Percentiles rank a stretch among this genome's conserved stretches.
These are phyloP conservation scores for Leishmania mexicana DNA, from an alignment of 208 protist genomes.

Conservation along the genomic window DNA sequence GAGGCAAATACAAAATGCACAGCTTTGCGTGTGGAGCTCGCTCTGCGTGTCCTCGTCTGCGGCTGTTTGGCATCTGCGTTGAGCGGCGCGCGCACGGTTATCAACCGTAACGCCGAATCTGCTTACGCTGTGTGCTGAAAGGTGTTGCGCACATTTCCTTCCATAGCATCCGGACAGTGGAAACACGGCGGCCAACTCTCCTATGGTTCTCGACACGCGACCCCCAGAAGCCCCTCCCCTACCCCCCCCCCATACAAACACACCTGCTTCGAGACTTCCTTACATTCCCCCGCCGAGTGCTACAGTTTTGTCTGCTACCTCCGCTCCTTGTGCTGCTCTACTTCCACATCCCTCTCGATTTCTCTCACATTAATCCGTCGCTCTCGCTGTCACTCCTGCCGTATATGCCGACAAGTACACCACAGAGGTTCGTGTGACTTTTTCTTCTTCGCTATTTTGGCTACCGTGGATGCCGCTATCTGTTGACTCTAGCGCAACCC, in stretches of 20 bases:
- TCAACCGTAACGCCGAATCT: neutral
- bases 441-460: neutral
- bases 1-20: neutral
- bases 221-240: neutral
- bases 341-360: neutral
- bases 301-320: neutral
- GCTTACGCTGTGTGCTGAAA: too few species aligned
- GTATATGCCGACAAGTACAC: neutral
- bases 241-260: too few species aligned
- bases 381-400: neutral
- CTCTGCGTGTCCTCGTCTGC: too few species aligned
- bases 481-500: constrained; percentile 19
- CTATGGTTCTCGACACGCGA: neutral
- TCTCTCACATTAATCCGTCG: neutral
- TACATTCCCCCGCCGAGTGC: neutral
- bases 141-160: neutral
- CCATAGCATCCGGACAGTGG: neutral
- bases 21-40: neutral
- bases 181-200: neutral
- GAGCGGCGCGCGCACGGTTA: too few species aligned
- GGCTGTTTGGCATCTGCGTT: neutral
- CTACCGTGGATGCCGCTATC: constrained; percentile 8
- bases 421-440: neutral
- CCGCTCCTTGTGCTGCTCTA: neutral
- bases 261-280: neutral